These are phyloP conservation scores for Didymella lethalis DNA, from an alignment of 2,329 filamentous ascomycete genomes.

Conservation along the genomic window DNA sequence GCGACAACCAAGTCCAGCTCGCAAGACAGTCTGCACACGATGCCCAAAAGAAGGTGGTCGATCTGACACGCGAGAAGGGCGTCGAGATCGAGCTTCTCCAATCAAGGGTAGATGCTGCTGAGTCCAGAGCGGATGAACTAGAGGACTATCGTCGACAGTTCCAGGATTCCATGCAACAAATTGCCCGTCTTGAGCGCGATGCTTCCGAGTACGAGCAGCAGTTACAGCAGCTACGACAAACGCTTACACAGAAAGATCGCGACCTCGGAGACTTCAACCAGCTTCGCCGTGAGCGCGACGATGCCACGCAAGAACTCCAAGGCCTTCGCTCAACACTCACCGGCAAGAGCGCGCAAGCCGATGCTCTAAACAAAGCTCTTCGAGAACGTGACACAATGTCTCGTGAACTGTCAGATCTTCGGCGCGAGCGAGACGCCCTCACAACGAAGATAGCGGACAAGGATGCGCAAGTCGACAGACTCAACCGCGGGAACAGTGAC, in stretches of 20 bases:
- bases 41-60: slow-evolving; percentile 48
- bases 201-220: slow-evolving; percentile 43
- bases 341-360: slow-evolving; percentile 42
- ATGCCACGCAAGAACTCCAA: slow-evolving; percentile 44
- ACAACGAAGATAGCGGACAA: slow-evolving; percentile 39
- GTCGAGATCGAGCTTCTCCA: slow-evolving; percentile 50
- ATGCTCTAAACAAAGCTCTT: slow-evolving; percentile 41
- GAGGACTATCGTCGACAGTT: slow-evolving; percentile 49
- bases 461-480: slow-evolving; percentile 41
- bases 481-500: slow-evolving; percentile 41
- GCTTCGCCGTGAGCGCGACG: slow-evolving; percentile 43
- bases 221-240: slow-evolving; percentile 42
- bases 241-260: slow-evolving; percentile 41
- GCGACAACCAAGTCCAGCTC: slow-evolving; percentile 52
- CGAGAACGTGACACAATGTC: slow-evolving; percentile 41
- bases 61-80: slow-evolving; percentile 49
- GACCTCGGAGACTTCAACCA: slow-evolving; percentile 40
- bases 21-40: slow-evolving; percentile 52
- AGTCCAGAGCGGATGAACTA: slow-evolving; percentile 47
- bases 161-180: slow-evolving; percentile 46
- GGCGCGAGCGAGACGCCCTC: slow-evolving; percentile 42
- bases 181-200: slow-evolving; percentile 42
- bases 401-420: slow-evolving; percentile 41
- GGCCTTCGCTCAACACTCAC: slow-evolving; percentile 40
- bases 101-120: slow-evolving; percentile 46